Evolutionary conservation across 371 early-diverging fungal species (phyloP), one percentile per base, ranked within the genome.

Genomic region (Sporodiniella umbellata): DNA sequence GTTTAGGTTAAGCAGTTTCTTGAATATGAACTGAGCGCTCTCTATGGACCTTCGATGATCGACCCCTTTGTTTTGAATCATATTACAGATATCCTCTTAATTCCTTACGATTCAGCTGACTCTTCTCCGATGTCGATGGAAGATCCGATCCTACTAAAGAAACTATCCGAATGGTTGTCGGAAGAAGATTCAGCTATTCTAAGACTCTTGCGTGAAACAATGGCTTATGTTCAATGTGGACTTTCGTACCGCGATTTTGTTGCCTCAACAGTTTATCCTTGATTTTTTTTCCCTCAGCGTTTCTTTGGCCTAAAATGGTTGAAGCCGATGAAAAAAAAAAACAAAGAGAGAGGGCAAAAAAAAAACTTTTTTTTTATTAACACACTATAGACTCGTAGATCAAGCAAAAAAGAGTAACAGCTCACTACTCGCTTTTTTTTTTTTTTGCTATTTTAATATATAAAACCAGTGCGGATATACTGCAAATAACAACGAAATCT

Each of bases 161-260:
- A 53, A 15, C 11, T 70, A 18, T 42, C 65, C 10, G 68, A 65
- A 47, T 73, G 74, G 74, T 38, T 73, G 19, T 44, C 45, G 11
- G 53, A 63, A 31, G 57, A 63, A 8, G 25, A 18, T 15, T 11
- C 21, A 4, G 55, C 68, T 4, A 62, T 68, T 10, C 51, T 31
- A 21, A 38, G 58, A 14, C 56, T 66, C 5, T 7, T 73, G 4
- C 25, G 47, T 25, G 74, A 73, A 37, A 42, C 70, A 11, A 43
- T 70, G 42, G 70, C 70, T 2, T 73, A 58, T 40, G 18, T 73
- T 12, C 62, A 59, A 19, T 67, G 66, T 42, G 74, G 74, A 5
- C 37, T 67, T 45, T 48, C 56, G 23, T 68, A 68, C 30, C 53
- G 54, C 33, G 54, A 65, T 12, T 71, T 57, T 56, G 54, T 71